Evolutionary conservation across 768 basidiomycete species (phyloP).

Genomic region (Collybia nuda): DNA sequence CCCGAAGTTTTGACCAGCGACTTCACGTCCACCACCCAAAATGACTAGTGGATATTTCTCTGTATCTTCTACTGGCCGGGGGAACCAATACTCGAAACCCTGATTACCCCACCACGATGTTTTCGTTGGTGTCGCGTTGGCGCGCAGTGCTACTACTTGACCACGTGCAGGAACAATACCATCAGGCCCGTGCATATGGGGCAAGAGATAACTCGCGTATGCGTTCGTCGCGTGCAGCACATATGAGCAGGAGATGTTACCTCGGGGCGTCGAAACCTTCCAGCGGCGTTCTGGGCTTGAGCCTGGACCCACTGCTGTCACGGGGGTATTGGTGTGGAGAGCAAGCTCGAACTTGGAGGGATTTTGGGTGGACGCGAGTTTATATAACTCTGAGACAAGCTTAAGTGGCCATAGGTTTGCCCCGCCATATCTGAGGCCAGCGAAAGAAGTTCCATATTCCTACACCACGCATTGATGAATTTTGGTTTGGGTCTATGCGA

Average conservation of each 20-base stretch:
- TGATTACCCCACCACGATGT: conserved; percentile 49
- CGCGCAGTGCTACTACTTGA: conserved; percentile 54
- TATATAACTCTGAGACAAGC: conserved; percentile 68
- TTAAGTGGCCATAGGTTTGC: conserved; percentile 82
- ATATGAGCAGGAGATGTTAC: conserved; percentile 54
- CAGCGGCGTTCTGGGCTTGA: conserved; percentile 35
- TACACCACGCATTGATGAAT: conserved; percentile 8
- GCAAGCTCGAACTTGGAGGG: conserved; percentile 38
- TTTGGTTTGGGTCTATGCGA: neutral
- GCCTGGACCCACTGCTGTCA: conserved; percentile 38
- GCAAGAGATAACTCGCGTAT: conserved; percentile 76
- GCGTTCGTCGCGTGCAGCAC: conserved; percentile 89
- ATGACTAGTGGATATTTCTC: conserved; percentile 58
- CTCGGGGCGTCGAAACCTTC: conserved; percentile 64
- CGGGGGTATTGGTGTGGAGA: conserved; percentile 77
- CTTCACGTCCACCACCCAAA: conserved; percentile 67
- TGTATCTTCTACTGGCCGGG: conserved; percentile 44
- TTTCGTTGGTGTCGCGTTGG: conserved; percentile 33
- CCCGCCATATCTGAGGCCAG: conserved; percentile 50
- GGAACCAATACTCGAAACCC: conserved; percentile 81
- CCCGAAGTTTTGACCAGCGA: conserved; percentile 43
- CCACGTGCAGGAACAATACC: conserved; percentile 74
- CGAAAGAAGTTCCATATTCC: conserved; percentile 47
- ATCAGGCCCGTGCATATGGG: conserved; percentile 51
- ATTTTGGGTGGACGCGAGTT: conserved; percentile 30